A percentile compares a stretch with the other conserved stretches of the same genome.
These are phyloP conservation scores for Musa itinerans DNA, from an alignment of 176 grass and related monocot genomes.

Conservation along the genomic window DNA sequence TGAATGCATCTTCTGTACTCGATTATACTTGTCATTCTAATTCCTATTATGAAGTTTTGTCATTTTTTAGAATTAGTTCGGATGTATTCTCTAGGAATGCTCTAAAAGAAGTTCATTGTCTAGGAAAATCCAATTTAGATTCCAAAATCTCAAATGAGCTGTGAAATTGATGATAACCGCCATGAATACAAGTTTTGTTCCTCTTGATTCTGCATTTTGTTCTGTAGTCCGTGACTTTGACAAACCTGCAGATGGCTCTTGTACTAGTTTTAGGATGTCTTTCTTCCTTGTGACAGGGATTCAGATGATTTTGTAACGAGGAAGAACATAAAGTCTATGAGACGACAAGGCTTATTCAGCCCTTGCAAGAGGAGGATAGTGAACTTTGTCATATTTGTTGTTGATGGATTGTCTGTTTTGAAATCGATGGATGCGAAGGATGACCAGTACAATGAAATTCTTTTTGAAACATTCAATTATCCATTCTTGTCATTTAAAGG, in stretches of 20 bases:
- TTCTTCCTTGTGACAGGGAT: constrained; percentile 34
- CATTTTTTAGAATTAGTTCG: background rate
- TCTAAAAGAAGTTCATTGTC: background rate
- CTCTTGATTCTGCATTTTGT: too few relatives aligned
- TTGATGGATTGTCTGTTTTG: constrained; percentile 46
- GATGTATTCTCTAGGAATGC: background rate
- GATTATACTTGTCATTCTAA: background rate
- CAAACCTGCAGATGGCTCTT: background rate
- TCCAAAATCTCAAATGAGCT: background rate
- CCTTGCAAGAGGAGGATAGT: constrained; percentile 54
- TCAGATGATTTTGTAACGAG: constrained; percentile 23
- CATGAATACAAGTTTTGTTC: too few relatives aligned
- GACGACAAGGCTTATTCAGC: constrained; percentile 28
- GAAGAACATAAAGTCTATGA: constrained; percentile 31
- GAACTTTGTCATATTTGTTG: constrained; percentile 75
- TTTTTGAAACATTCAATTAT: constrained; percentile 48
- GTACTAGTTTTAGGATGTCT: background rate
- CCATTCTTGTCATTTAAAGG: constrained; percentile 71
- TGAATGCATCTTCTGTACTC: background rate
- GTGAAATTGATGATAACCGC: too few relatives aligned
- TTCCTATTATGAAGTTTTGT: too few relatives aligned
- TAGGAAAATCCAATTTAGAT: background rate
- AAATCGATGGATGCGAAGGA: constrained; percentile 29
- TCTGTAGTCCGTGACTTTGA: too few relatives aligned
- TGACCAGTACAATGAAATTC: constrained; percentile 36